Percentiles rank a stretch among this genome's conserved stretches.
Conservation (phyloP, 176 grass and related monocot genomes). For the Musa acuminata region DNA sequence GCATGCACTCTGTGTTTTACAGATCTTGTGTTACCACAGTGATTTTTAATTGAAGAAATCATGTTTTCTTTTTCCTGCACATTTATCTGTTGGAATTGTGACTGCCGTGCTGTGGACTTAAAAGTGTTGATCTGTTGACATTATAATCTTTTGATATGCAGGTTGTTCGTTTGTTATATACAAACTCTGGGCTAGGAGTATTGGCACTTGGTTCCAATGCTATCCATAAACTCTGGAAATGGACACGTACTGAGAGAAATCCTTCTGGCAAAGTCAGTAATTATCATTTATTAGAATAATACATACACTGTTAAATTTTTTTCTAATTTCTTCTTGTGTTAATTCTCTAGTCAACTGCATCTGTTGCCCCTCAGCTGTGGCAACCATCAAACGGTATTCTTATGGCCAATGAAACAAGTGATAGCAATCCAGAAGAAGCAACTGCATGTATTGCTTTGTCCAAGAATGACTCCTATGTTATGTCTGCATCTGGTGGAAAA, state of each 20-base stretch:
- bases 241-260: constrained; percentile 76
- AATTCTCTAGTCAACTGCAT: constrained; percentile 66
- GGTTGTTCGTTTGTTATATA: constrained; percentile 88
- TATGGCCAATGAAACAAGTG: constrained; percentile 86
- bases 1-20: no score
- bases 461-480: constrained; percentile 98
- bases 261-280: constrained; percentile 74
- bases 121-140: not conserved
- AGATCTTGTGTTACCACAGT: no score
- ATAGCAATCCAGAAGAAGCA: constrained; percentile 89
- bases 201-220: constrained; percentile 89
- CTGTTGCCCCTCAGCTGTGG: constrained; percentile 74
- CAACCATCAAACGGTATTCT: constrained; percentile 90
- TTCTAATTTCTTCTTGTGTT: constrained; percentile 10
- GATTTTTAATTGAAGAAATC: no score
- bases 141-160: constrained; percentile 26
- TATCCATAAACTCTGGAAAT: constrained; percentile 98
- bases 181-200: constrained; percentile 74
- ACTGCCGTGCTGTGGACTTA: no score
- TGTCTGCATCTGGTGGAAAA: constrained; percentile 98
- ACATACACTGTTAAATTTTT: constrained; percentile 12
- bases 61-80: no score
- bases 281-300: constrained; percentile 6
- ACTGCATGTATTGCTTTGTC: constrained; percentile 97
- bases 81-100: no score